Base-by-base conservation (phyloP, 2,329 filamentous ascomycete genomes). In the Neoarthrinium moseri region DNA sequence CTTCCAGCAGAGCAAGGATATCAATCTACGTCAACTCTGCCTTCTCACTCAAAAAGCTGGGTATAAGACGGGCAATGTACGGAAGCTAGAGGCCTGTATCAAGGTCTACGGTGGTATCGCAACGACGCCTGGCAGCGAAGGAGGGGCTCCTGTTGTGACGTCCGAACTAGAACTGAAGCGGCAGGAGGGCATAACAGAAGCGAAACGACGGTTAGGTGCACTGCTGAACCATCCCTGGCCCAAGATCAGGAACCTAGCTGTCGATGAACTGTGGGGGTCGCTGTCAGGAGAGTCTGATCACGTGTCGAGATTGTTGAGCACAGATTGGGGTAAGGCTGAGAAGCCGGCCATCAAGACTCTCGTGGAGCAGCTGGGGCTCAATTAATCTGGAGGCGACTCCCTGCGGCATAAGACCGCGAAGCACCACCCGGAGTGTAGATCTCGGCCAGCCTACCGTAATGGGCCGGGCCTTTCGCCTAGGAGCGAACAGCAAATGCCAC, bases 151-250 rank as follows among this genome's bases (percentile, higher is more conserved):
- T 10, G 21, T 27, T 23, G 30, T 32, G 22, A 30, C 34, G n/a
- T 32, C 48, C 13, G 56, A 54, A 40, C 51, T 58, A 45, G 50
- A 45, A 38, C 48, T 40, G 43, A 60, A 57, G 47, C 61, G 65
- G n/a, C 63, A 77, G n/a, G 66, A 71, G 20, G 69, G 70, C 1
- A 67, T 80, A 6, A 67, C 70, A 7, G 71, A 72, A 47, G 86
- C 86, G 4, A 65, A 83, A 44, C 83, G 78, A 60, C 88, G 91
- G 62, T 69, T 96, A 32, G 78, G 79, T 0, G 82, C 78, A 18
- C 80, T 96, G 72, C 70, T 96, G 51, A 67, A 82, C 47, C 92
- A 96, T 70, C 89, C 89, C 1, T 96, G 89, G 74, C 90, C 91
- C 5, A 80, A 80, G 57, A 83, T 95, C 55, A 69, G 84, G 49